Percentiles rank a stretch among this genome's conserved stretches.
Conservation (phyloP, 1,139 yeast genomes). For the Hemisphaericaspora lyxosophila region DNA sequence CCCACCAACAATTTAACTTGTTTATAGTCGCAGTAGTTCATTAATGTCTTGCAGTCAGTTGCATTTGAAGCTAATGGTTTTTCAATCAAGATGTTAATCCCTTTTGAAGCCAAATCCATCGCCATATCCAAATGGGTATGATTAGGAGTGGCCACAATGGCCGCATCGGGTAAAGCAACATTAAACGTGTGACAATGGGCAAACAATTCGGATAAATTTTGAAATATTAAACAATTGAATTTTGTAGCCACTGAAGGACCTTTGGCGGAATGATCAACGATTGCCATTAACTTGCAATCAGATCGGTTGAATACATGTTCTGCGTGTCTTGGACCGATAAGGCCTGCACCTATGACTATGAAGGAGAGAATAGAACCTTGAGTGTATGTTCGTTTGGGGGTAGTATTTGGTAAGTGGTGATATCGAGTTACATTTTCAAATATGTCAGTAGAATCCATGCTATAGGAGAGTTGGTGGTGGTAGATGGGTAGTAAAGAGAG, state of each 20-base stretch:
- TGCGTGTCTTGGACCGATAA: conserved; percentile 47
- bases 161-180: conserved; percentile 32
- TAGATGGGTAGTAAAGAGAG: too few species aligned
- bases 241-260: conserved; percentile 37
- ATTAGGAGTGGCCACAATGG: conserved; percentile 43
- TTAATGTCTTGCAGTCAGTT: conserved; percentile 32
- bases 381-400: neutral
- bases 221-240: conserved; percentile 29
- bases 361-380: conserved; percentile 4
- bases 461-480: too few species aligned
- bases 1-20: conserved; percentile 36
- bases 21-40: conserved; percentile 20
- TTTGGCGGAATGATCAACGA: conserved; percentile 40
- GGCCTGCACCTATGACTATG: conserved; percentile 32
- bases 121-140: conserved; percentile 37
- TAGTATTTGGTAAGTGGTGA: neutral
- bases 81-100: conserved; percentile 38
- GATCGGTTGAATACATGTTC: conserved; percentile 27
- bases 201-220: conserved; percentile 29
- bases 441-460: conserved; percentile 4
- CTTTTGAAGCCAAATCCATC: conserved; percentile 32
- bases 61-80: conserved; percentile 37
- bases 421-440: conserved; percentile 4
- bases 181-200: conserved; percentile 25
- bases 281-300: conserved; percentile 33